Percentiles rank a stretch among this genome's conserved stretches.
These are phyloP conservation scores for Penicillium arizonense DNA, from an alignment of 495 filamentous ascomycete genomes.

Conservation along the genomic window DNA sequence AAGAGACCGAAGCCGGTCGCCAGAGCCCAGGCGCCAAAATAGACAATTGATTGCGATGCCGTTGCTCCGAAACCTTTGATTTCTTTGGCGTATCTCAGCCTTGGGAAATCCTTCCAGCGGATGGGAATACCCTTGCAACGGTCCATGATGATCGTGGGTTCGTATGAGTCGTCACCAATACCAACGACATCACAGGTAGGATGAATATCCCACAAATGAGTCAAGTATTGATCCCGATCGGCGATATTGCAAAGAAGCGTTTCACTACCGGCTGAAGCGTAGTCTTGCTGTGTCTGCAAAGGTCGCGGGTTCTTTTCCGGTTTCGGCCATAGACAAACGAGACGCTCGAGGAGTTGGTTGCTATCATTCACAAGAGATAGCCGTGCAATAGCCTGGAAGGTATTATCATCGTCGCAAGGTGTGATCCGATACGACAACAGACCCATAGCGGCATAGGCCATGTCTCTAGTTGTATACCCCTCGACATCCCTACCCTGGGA, in stretches of 20 bases:
- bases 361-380: conserved; percentile 11
- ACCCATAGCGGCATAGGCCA: conserved; percentile 11
- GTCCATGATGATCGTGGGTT: conserved; percentile 13
- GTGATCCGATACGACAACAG: conserved; percentile 9
- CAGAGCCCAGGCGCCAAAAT: conserved; percentile 8
- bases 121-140: conserved; percentile 14
- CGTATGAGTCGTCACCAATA: conserved; percentile 10
- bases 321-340: conserved; percentile 3
- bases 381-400: conserved; percentile 7
- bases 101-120: conserved; percentile 14
- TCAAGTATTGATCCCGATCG: conserved; percentile 11
- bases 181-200: conserved; percentile 12
- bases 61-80: conserved; percentile 4
- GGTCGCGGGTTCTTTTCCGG: background rate
- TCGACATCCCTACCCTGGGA: background rate
- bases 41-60: conserved; percentile 5
- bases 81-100: conserved; percentile 9
- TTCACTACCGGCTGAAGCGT: conserved; percentile 1
- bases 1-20: conserved; percentile 4
- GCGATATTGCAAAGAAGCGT: conserved; percentile 13
- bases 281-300: background rate
- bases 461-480: conserved; percentile 3
- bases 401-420: background rate
- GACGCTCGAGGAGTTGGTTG: conserved; percentile 7
- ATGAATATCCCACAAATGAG: conserved; percentile 14